Percentiles rank a stretch among this genome's conserved stretches.
phyloP scores from a whole-genome alignment of 2,329 filamentous ascomycete genomes.

The Niveomyces coronatus region DNA sequence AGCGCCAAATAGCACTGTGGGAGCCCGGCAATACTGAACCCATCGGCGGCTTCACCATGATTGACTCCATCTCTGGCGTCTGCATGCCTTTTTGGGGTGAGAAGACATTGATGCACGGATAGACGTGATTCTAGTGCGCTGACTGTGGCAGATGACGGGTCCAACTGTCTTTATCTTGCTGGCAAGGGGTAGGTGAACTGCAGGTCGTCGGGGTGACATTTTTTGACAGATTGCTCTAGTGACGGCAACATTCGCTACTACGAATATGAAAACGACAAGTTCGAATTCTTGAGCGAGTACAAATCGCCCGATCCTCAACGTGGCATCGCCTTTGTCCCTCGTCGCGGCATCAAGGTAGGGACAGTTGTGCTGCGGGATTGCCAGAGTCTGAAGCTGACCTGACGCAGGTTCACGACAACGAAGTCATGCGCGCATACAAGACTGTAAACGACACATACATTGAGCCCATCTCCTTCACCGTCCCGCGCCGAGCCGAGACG shows the following conservation, averaged over 20 bases:
- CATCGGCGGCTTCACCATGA: conserved; percentile 77
- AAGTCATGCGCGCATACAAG: conserved; percentile 93
- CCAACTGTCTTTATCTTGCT: conserved; percentile 88
- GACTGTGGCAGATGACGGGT: conserved; percentile 60
- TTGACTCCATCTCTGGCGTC: conserved; percentile 94
- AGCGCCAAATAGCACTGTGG: conserved; percentile 92
- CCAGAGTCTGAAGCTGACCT: conserved; percentile 10
- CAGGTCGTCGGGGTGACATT: conserved; percentile 31
- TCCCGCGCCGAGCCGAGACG: conserved; percentile 82
- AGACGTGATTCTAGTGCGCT: conserved; percentile 11
- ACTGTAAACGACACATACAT: conserved; percentile 91
- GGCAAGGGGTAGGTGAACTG: conserved; percentile 65
- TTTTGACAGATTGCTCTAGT: conserved; percentile 11
- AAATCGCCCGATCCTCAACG: conserved; percentile 94
- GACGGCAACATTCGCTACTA: conserved; percentile 99
- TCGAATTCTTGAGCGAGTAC: conserved; percentile 94
- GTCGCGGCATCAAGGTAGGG: conserved; percentile 80
- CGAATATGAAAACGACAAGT: conserved; percentile 97
- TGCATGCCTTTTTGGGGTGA: conserved; percentile 95
- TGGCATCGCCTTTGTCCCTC: conserved; percentile 87
- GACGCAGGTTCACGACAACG: conserved; percentile 76
- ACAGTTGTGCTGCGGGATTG: conserved; percentile 1
- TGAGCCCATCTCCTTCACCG: conserved; percentile 95
- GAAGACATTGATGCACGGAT: conserved; percentile 24
- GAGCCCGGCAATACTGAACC: conserved; percentile 80